These are phyloP conservation scores for Ettlia oleoabundans DNA, from an alignment of 139 green algal species.

Conservation along the genomic window DNA sequence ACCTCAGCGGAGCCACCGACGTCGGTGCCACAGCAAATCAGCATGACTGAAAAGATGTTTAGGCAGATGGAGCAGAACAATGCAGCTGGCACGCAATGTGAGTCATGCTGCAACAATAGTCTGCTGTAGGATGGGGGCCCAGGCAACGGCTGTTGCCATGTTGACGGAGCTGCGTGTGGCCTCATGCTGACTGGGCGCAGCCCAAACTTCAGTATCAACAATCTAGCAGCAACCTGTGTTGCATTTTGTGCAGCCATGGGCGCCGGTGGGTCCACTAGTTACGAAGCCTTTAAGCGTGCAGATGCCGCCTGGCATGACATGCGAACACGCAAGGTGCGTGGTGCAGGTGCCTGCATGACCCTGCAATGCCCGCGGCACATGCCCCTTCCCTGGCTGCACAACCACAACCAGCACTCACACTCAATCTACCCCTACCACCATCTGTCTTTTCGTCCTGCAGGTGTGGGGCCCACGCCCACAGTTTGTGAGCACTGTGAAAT, in stretches of 20 bases:
- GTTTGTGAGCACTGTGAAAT: slow-evolving; percentile 58
- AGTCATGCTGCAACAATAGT: background rate
- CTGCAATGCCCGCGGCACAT: too few species aligned
- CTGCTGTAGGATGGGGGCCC: too few species aligned
- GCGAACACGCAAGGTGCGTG: slow-evolving; percentile 38
- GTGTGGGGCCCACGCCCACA: slow-evolving; percentile 49
- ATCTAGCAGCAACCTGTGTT: too few species aligned
- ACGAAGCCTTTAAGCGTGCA: slow-evolving; percentile 67
- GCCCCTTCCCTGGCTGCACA: too few species aligned
- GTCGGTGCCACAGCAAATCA: too few species aligned
- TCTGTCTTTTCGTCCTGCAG: slow-evolving; percentile 4
- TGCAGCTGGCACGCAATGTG: background rate
- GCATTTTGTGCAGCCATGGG: slow-evolving; percentile 58
- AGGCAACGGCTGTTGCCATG: too few species aligned
- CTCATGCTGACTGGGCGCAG: too few species aligned
- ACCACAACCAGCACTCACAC: too few species aligned
- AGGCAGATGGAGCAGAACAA: slow-evolving; percentile 17
- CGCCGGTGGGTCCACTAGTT: slow-evolving; percentile 78
- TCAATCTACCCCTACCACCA: too few species aligned
- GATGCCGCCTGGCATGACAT: slow-evolving; percentile 77
- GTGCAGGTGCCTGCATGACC: too few species aligned
- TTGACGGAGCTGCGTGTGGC: too few species aligned
- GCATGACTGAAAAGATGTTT: slow-evolving; percentile 32
- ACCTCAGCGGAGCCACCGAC: background rate
- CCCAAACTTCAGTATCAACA: too few species aligned